phyloP scores from a whole-genome alignment of 371 early-diverging fungal species.

The Batkoa obscura region DNA sequence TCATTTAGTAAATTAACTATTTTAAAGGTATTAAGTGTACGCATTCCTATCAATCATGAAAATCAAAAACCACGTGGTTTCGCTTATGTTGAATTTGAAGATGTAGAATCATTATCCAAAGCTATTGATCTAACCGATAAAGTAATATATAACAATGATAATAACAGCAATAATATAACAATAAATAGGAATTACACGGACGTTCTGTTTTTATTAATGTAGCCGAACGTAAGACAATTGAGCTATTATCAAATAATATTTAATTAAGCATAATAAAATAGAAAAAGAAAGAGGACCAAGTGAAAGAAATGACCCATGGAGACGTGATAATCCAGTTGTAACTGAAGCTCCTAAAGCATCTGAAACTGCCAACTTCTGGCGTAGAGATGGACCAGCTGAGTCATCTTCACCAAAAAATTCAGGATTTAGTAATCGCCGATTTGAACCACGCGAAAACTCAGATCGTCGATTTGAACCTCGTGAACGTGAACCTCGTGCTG shows the following conservation, averaged over 20 bases:
- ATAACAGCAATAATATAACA: neutral
- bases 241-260: neutral
- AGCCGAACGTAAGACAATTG: conserved; percentile 52
- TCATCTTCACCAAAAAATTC: conserved; percentile 1
- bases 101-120: conserved; percentile 51
- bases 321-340: conserved; percentile 15
- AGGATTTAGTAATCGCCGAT: conserved; percentile 10
- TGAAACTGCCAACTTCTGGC: conserved; percentile 8
- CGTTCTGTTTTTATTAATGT: conserved; percentile 66
- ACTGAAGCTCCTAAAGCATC: conserved; percentile 2
- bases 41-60: conserved; percentile 21
- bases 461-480: conserved; percentile 12
- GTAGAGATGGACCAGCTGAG: conserved; percentile 1
- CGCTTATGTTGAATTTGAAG: conserved; percentile 84
- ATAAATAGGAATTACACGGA: conserved; percentile 13
- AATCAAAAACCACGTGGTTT: conserved; percentile 62
- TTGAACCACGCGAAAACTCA: conserved; percentile 13
- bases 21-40: conserved; percentile 29
- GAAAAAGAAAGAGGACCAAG: conserved; percentile 18
- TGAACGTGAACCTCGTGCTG: conserved; percentile 15
- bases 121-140: conserved; percentile 51
- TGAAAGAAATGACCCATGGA: conserved; percentile 23
- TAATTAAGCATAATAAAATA: conserved; percentile 11
- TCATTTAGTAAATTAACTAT: neutral
- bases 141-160: conserved; percentile 8